These are phyloP conservation scores for Fusarium buharicum DNA, from an alignment of 2,329 filamentous ascomycete species.

Conservation along the genomic window DNA sequence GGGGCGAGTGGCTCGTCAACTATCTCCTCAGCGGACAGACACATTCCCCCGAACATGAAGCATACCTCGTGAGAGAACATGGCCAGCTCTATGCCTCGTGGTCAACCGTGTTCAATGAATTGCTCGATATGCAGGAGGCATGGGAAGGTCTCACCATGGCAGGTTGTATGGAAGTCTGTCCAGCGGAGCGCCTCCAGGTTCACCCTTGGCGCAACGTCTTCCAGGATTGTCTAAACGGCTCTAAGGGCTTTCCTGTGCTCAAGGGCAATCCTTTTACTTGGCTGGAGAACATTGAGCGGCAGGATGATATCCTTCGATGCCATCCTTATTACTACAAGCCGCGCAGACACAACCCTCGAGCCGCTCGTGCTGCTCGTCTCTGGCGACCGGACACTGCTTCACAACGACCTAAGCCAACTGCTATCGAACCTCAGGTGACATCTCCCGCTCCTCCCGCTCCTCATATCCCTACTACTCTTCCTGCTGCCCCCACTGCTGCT, in stretches of 20 bases:
- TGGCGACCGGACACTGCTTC: neutral
- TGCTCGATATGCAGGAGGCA: neutral
- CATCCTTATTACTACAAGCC: constrained; percentile 11
- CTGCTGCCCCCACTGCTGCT: neutral
- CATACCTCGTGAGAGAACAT: neutral
- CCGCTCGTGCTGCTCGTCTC: neutral
- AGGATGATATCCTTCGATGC: constrained; percentile 1
- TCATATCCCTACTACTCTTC: too few relatives aligned
- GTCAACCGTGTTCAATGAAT: neutral
- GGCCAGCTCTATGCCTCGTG: constrained; percentile 5
- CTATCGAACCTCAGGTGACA: too few relatives aligned
- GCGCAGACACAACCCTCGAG: neutral
- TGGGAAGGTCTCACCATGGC: constrained; percentile 21
- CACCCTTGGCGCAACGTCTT: constrained; percentile 16
- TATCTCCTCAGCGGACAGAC: neutral
- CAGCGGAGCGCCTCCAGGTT: neutral
- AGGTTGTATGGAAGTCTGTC: constrained; percentile 29
- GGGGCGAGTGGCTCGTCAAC: neutral
- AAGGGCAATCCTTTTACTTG: neutral
- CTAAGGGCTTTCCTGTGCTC: constrained; percentile 3
- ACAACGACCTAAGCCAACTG: too few relatives aligned
- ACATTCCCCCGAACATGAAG: neutral
- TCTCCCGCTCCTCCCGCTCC: too few relatives aligned
- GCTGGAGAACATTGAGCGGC: neutral
- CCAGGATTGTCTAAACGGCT: neutral